Evolutionary conservation across 139 green algal genomes (phyloP).

Genomic region (Diplosphaera chodatii): DNA sequence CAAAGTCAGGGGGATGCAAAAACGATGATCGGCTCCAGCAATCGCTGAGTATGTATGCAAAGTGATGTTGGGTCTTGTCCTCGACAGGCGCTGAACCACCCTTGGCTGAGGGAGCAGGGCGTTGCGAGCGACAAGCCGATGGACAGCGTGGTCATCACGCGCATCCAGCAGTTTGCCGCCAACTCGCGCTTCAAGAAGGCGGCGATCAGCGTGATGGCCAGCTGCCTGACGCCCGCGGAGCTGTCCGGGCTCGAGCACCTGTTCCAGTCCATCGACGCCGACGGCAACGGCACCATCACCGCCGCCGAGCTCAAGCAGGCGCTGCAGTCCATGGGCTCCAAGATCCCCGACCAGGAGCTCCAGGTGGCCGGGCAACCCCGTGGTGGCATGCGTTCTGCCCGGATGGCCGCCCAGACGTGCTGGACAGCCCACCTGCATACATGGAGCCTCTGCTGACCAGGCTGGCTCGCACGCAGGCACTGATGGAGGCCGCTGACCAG

Average conservation of each 20-base stretch:
- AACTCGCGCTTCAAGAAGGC: slow-evolving; percentile 79
- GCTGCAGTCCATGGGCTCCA: slow-evolving; percentile 1
- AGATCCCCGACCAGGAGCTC: neutral
- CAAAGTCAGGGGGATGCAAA: too few species aligned
- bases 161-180: slow-evolving; percentile 62
- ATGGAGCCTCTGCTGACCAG: too few species aligned
- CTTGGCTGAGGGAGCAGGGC: slow-evolving; percentile 33
- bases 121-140: slow-evolving; percentile 32
- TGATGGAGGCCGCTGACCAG: neutral
- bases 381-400: too few species aligned
- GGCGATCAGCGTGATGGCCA: slow-evolving; percentile 66
- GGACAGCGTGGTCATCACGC: slow-evolving; percentile 28
- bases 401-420: too few species aligned
- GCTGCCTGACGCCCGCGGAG: slow-evolving; percentile 10
- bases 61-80: too few species aligned
- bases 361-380: neutral
- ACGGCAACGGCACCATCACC: slow-evolving; percentile 72
- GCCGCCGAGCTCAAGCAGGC: slow-evolving; percentile 55
- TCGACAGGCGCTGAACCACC: slow-evolving; percentile 17
- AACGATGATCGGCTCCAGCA: too few species aligned
- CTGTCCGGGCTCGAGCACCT: slow-evolving; percentile 55
- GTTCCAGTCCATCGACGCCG: slow-evolving; percentile 74
- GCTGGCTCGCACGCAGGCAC: too few species aligned
- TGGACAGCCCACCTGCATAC: too few species aligned
- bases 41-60: too few species aligned